A percentile compares a stretch with the other conserved stretches of the same genome.
Conservation (phyloP, 208 protist species). For the Porcisia deanei region DNA sequence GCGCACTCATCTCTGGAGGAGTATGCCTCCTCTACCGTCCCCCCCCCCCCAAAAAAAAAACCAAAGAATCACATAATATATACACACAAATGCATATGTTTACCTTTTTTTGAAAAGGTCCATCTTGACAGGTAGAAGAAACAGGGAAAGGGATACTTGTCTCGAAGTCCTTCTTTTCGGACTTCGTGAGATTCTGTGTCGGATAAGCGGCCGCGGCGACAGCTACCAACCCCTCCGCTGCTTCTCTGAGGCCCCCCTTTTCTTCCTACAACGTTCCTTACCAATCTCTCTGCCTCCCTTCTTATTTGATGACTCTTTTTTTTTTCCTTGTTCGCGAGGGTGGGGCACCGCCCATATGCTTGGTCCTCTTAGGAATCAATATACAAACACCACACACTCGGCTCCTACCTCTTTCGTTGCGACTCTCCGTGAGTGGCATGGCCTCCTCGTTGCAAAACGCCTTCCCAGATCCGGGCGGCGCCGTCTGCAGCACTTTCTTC, state of each 20-base stretch:
- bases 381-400: neutral
- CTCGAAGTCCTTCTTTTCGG: too few species aligned
- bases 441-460: conserved; percentile 22
- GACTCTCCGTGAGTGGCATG: neutral
- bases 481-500: conserved; percentile 69
- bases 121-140: too few species aligned
- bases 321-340: neutral
- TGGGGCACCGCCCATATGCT: neutral
- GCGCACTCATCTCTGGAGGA: too few species aligned
- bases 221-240: neutral
- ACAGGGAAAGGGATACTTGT: too few species aligned
- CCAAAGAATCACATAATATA: too few species aligned
- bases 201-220: too few species aligned
- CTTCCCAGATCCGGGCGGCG: conserved; percentile 59
- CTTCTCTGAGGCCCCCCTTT: neutral
- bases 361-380: neutral
- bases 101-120: too few species aligned
- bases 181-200: too few species aligned
- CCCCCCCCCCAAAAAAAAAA: too few species aligned
- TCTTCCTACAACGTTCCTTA: neutral
- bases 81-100: too few species aligned
- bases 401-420: neutral
- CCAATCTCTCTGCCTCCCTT: neutral
- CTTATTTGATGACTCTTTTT: neutral
- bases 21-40: too few species aligned